Base-by-base conservation (phyloP, 495 filamentous ascomycete genomes). In the Penicillium ochrochloron region DNA sequence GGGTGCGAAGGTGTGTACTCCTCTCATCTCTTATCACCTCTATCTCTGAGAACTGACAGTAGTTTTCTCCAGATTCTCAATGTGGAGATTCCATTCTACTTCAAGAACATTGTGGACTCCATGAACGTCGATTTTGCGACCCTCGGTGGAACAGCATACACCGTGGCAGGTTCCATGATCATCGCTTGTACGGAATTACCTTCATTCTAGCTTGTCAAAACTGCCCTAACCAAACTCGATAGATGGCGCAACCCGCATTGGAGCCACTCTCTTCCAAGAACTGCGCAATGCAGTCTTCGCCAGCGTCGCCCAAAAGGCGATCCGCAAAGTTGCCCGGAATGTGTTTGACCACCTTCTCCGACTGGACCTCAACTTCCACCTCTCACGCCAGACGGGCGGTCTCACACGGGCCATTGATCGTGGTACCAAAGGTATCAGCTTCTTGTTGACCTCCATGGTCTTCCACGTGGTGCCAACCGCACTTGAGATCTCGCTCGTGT, bases 81-180 rank as follows among this genome's bases (percentile, higher is more conserved):
- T 76, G 96, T 99, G 8, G 92, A 99, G 79, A 90, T 99, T 42
- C 95, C 95, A 5, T 99, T 99, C 77, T 99, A 97, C 80, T 98
- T 99, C 82, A 97, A 97, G 76, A 92, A 83, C 74, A 99, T 99
- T 66, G 90, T 99, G 50, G 95, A 99, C 74, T 88, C 89, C 23
- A 96, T 99, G 92, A 99, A 99, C 73, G 84, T 99, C 65, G 95
- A 97, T 73, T 91, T 97, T 76, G 85, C 87, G 4, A 82, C 88
- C 8, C 72, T 93, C 3, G 93, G 91, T 12, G 94, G 92, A 0
- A 97, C 92, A 0, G 96, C 92, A 21, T 90, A 88, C 67, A 94
- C 93, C 5, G 89, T 94, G 2, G 95, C 93, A 14, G 95, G 95
- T 0, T 87, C 92, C 39, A 92, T 97, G 87, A 94, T 99, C 59